Percentiles rank a stretch among this genome's conserved stretches.
These are phyloP conservation scores for Ustilago sp. DNA, from an alignment of 1,284 basidiomycete genomes.

Conservation along the genomic window DNA sequence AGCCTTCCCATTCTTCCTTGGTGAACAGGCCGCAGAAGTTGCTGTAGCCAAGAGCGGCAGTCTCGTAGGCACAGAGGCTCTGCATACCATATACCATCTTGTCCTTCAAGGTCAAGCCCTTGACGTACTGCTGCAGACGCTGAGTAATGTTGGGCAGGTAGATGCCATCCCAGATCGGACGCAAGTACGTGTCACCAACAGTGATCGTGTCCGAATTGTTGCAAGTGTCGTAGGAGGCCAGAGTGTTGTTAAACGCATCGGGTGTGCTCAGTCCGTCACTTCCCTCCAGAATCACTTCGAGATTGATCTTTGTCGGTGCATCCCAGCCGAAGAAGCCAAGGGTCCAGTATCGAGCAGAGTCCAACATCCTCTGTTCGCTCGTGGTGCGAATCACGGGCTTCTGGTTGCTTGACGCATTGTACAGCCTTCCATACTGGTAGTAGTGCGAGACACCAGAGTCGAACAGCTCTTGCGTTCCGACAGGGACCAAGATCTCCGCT, in stretches of 20 bases:
- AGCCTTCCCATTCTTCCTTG: slow-evolving; percentile 87
- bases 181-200: slow-evolving; percentile 74
- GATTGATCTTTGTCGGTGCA: slow-evolving; percentile 57
- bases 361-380: slow-evolving; percentile 80
- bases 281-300: slow-evolving; percentile 64
- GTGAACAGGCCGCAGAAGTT: slow-evolving; percentile 88
- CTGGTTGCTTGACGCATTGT: slow-evolving; percentile 53
- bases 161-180: slow-evolving; percentile 68
- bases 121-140: slow-evolving; percentile 59
- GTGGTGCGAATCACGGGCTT: slow-evolving; percentile 66
- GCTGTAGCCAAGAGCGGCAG: slow-evolving; percentile 57
- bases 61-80: slow-evolving; percentile 70
- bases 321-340: slow-evolving; percentile 60
- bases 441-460: slow-evolving; percentile 64
- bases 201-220: slow-evolving; percentile 73
- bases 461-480: slow-evolving; percentile 80
- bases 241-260: slow-evolving; percentile 80
- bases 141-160: slow-evolving; percentile 60
- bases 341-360: slow-evolving; percentile 80
- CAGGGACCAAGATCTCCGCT: slow-evolving; percentile 81
- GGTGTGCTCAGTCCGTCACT: slow-evolving; percentile 34
- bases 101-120: slow-evolving; percentile 70
- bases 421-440: slow-evolving; percentile 66
- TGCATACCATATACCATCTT: slow-evolving; percentile 61
- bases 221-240: slow-evolving; percentile 79